These are phyloP conservation scores for Roridomyces roridus DNA, from an alignment of 768 basidiomycete genomes.

Conservation along the genomic window DNA sequence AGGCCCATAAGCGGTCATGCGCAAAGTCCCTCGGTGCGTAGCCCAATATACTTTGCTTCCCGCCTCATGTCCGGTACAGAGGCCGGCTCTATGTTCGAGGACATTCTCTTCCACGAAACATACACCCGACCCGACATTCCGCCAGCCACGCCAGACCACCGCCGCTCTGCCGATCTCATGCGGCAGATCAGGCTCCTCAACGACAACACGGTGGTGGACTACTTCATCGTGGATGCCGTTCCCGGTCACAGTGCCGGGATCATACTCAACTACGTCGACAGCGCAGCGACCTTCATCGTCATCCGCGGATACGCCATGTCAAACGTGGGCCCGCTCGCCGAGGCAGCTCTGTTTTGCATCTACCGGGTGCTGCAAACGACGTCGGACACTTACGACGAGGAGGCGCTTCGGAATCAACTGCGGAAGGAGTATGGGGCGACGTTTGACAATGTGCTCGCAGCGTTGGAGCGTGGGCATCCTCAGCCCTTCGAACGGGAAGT, in stretches of 20 bases:
- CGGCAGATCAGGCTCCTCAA: constrained; percentile 17
- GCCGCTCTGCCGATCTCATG: constrained; percentile 14
- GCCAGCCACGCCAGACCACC: constrained; percentile 1
- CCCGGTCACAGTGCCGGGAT: neutral
- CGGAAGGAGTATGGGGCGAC: constrained; percentile 14
- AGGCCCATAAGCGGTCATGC: constrained; percentile 10
- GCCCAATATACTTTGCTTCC: no score
- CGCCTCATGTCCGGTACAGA: constrained; percentile 1
- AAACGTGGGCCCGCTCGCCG: constrained; percentile 1
- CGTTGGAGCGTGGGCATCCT: neutral
- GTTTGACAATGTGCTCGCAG: constrained; percentile 10
- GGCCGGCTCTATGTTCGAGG: constrained; percentile 3
- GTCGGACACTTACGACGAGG: constrained; percentile 3
- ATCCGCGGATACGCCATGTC: no score
- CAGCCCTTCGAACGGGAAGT: no score
- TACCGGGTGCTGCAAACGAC: constrained; percentile 19
- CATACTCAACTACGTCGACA: constrained; percentile 5
- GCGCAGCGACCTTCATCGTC: constrained; percentile 8
- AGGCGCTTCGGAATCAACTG: constrained; percentile 11
- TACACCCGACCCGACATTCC: neutral
- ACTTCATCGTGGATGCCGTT: no score
- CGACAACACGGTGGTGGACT: no score
- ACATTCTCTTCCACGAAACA: neutral
- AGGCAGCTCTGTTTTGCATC: constrained; percentile 12
- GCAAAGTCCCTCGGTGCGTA: constrained; percentile 16